Evolutionary conservation across 306 rosid species (phyloP).

Genomic region (Castanospermum australe): DNA sequence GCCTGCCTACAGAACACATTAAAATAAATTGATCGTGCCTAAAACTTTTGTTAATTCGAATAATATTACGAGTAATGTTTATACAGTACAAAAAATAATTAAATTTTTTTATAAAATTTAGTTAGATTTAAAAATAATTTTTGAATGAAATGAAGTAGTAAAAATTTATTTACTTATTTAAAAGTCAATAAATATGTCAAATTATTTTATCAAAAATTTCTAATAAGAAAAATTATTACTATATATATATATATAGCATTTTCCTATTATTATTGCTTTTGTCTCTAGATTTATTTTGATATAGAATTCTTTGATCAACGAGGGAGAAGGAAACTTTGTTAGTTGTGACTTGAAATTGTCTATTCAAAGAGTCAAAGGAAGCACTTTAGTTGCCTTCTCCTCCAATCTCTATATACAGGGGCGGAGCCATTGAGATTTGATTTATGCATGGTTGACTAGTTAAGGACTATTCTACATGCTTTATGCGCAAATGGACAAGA

Average conservation of each 20-base stretch:
- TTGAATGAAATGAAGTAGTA: too few relatives aligned
- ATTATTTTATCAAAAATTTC: too few relatives aligned
- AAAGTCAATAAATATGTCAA: too few relatives aligned
- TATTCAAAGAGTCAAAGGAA: conserved; percentile 52
- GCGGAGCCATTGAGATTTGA: not conserved
- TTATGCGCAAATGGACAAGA: not conserved
- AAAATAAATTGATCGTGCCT: not conserved
- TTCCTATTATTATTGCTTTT: not conserved
- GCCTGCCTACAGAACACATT: not conserved
- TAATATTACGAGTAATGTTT: too few relatives aligned
- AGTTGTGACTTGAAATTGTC: conserved; percentile 30
- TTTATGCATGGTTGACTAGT: conserved; percentile 33
- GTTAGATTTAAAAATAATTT: too few relatives aligned
- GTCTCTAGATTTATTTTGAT: not conserved
- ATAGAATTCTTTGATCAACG: not conserved
- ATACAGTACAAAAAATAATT: too few relatives aligned
- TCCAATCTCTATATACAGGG: not conserved
- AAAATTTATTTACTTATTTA: too few relatives aligned
- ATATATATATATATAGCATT: too few relatives aligned
- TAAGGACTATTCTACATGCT: not conserved
- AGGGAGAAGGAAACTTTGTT: conserved; percentile 1
- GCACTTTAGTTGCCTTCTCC: not conserved
- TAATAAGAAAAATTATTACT: too few relatives aligned
- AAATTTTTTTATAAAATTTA: too few relatives aligned
- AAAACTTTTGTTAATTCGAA: not conserved